These are phyloP conservation scores for Heritiera littoralis DNA, from an alignment of 345 rosid species.

Conservation along the genomic window DNA sequence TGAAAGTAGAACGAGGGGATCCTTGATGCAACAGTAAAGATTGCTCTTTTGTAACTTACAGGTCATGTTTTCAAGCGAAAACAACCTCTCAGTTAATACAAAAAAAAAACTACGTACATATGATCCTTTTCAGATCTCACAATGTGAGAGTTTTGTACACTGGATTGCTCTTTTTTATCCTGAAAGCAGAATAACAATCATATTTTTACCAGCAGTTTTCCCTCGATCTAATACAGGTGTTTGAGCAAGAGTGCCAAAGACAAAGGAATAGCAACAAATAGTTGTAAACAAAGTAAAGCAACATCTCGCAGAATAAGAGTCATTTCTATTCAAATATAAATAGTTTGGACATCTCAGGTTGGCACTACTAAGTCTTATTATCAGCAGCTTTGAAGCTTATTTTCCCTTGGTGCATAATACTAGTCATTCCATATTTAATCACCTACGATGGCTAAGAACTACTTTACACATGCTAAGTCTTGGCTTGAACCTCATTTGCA, in stretches of 20 bases:
- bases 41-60: too few species aligned
- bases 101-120: too few species aligned
- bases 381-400: background rate
- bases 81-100: too few species aligned
- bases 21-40: too few species aligned
- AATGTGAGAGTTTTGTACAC: too few species aligned
- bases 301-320: background rate
- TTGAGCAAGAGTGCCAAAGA: background rate
- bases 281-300: background rate
- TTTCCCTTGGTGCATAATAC: background rate
- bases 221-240: background rate
- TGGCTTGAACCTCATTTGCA: background rate
- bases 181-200: constrained; percentile 42
- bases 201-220: background rate
- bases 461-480: background rate
- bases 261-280: background rate
- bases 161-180: constrained; percentile 34
- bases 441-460: background rate
- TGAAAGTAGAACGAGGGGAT: constrained; percentile 37
- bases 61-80: too few species aligned
- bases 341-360: background rate
- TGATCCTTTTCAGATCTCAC: too few species aligned
- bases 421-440: background rate
- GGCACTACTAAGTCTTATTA: background rate
- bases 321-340: background rate